Conservation (phyloP, 176 grass and related monocot genomes). For the Oryza nivara region DNA sequence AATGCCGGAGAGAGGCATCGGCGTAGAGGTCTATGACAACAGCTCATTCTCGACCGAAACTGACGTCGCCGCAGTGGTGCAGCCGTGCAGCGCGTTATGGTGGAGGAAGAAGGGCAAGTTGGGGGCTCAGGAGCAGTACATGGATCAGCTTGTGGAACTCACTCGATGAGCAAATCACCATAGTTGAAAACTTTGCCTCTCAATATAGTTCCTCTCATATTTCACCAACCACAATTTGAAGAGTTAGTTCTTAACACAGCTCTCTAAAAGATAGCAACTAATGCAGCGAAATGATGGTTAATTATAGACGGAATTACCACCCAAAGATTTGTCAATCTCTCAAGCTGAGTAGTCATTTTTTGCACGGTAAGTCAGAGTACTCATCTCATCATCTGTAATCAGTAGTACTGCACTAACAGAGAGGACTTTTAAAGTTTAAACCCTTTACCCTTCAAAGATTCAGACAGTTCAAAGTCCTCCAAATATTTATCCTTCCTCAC, state of each 20-base stretch:
- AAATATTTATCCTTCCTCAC: background rate
- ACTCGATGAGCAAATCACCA: too few relatives aligned
- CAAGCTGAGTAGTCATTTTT: background rate
- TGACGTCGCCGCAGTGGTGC: too few relatives aligned
- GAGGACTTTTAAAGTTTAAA: background rate
- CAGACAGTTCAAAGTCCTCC: background rate
- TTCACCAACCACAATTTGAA: conserved; percentile 30
- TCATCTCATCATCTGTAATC: background rate
- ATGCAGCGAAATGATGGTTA: background rate
- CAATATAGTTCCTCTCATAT: background rate
- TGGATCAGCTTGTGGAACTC: too few relatives aligned
- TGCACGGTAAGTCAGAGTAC: background rate
- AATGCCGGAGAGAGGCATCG: too few relatives aligned
- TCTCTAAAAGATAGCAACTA: background rate
- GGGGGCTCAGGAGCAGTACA: too few relatives aligned
- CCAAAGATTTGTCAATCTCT: background rate
- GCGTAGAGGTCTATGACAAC: too few relatives aligned
- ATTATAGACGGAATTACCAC: conserved; percentile 20
- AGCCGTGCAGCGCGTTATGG: too few relatives aligned
- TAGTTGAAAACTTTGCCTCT: background rate
- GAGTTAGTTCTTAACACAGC: background rate
- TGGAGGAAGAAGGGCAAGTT: too few relatives aligned
- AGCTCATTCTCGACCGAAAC: too few relatives aligned
- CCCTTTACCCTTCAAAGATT: background rate
- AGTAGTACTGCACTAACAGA: background rate